Evolutionary conservation across 306 rosid species (phyloP), one percentile per base, ranked within the genome.

Genomic region (Citrullus amarus): DNA sequence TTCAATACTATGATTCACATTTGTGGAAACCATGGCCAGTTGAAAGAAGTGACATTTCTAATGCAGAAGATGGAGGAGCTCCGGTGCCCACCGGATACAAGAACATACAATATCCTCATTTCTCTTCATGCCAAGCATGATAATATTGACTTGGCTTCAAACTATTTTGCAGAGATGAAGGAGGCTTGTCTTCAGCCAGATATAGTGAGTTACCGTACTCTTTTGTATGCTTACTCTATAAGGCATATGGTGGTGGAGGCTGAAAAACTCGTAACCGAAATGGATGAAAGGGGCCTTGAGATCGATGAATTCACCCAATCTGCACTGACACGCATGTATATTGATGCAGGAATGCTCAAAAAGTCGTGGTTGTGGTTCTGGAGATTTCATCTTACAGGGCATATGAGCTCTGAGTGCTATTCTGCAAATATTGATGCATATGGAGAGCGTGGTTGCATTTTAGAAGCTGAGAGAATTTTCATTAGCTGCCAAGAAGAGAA

Each of bases 1-100:
- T 85, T 91, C 82, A 93, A 93, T 85, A 91, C 94, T 58, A 89
- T 91, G 89, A 91, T 93, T 86, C 96, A 88, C 85, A 88, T 93
- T 36, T 89, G 87, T 76, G 96, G 98, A 59, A 89, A 86, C 82
- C 87, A 82, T 61, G 95, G 90, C 38, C 78, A 63, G 60, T 85
- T 86, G 36, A 82, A 75, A 20, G 86, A 86, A 88, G 96, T 87
- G 59, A 76, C 74, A 79, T 87, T 80, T 0, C 83, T 93, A 48
- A 79, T 89, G 81, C 83, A 83, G 75, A 93, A 84, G 79, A 93
- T 93, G 98, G 94, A 85, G 81, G 91, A 85, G 83, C 84, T 91
- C 73, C 83, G 69, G 39, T 89, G 92, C 78, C 82, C 62, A 34
- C 91, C 90, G 0, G 93, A 91, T 86, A 88, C 91, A 1, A 76